phyloP scores from a whole-genome alignment of 2,329 filamentous ascomycete genomes.

The Fusarium pseudoanthophilum region DNA sequence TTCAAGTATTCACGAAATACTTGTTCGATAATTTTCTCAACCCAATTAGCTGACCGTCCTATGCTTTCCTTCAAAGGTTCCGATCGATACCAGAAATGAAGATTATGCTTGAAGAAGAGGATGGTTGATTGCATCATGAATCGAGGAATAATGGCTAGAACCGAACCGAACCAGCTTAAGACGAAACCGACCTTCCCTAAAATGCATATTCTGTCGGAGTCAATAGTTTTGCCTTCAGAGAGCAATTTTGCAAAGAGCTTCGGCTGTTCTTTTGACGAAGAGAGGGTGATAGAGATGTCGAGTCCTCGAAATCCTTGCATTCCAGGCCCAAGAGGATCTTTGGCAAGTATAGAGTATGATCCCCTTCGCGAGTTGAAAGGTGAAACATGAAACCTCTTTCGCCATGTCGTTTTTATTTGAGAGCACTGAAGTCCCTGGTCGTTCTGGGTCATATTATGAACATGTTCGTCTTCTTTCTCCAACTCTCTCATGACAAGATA shows the following conservation, averaged over 20 bases:
- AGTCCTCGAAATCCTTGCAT: conserved; percentile 57
- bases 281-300: conserved; percentile 69
- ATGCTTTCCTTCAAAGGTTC: conserved; percentile 69
- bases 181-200: conserved; percentile 60
- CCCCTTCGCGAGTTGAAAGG: conserved; percentile 75
- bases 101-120: conserved; percentile 65
- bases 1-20: conserved; percentile 61
- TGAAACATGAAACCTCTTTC: conserved; percentile 81
- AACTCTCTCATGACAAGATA: conserved; percentile 47
- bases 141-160: conserved; percentile 72
- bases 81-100: conserved; percentile 73
- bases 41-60: conserved; percentile 61
- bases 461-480: conserved; percentile 31
- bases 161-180: conserved; percentile 72
- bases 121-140: conserved; percentile 69
- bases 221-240: conserved; percentile 61
- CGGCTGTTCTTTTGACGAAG: conserved; percentile 66
- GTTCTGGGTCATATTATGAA: neutral
- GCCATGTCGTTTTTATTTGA: conserved; percentile 63
- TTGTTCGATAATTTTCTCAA: conserved; percentile 60
- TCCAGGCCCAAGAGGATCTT: conserved; percentile 56
- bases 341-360: conserved; percentile 61
- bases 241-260: conserved; percentile 72
- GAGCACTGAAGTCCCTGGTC: conserved; percentile 1
- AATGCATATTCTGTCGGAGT: conserved; percentile 59